A percentile compares a stretch with the other conserved stretches of the same genome.
phyloP scores from a whole-genome alignment of 208 protist species.

The Wallacemonas collosoma region DNA sequence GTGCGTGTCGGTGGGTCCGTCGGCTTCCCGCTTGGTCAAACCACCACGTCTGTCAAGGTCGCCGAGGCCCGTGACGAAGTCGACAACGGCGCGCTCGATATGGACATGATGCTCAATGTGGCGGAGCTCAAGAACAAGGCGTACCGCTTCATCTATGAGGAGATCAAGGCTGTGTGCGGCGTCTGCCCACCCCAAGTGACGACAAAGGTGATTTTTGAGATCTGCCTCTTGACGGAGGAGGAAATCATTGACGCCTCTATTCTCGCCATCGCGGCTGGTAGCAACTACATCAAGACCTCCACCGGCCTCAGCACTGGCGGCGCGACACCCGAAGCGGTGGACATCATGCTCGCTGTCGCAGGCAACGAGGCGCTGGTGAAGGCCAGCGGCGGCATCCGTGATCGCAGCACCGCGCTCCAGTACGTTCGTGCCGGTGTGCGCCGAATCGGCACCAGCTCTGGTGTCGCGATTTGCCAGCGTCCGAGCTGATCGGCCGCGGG shows the following conservation, averaged over 20 bases:
- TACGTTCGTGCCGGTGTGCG: slow-evolving; percentile 85
- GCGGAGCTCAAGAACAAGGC: slow-evolving; percentile 83
- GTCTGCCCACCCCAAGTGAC: slow-evolving; percentile 31
- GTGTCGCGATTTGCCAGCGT: slow-evolving; percentile 68
- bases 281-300: slow-evolving; percentile 95
- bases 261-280: slow-evolving; percentile 82
- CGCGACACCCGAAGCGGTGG: slow-evolving; percentile 84
- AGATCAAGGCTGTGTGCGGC: slow-evolving; percentile 81
- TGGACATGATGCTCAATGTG: slow-evolving; percentile 96
- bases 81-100: slow-evolving; percentile 83
- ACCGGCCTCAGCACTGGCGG: slow-evolving; percentile 93
- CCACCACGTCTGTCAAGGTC: slow-evolving; percentile 76
- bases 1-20: slow-evolving; percentile 73
- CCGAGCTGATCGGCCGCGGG: neutral
- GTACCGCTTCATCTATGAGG: slow-evolving; percentile 81
- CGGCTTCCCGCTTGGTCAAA: slow-evolving; percentile 95
- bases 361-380: slow-evolving; percentile 86
- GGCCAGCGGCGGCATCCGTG: slow-evolving; percentile 92
- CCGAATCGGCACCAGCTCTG: slow-evolving; percentile 93
- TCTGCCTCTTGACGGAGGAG: slow-evolving; percentile 84
- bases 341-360: slow-evolving; percentile 91
- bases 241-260: slow-evolving; percentile 93
- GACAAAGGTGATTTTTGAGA: slow-evolving; percentile 95
- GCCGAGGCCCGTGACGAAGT: slow-evolving; percentile 76
- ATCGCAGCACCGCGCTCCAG: slow-evolving; percentile 61